These are phyloP conservation scores for Thelephora terrestris DNA, from an alignment of 1,284 basidiomycete species.

Conservation along the genomic window DNA sequence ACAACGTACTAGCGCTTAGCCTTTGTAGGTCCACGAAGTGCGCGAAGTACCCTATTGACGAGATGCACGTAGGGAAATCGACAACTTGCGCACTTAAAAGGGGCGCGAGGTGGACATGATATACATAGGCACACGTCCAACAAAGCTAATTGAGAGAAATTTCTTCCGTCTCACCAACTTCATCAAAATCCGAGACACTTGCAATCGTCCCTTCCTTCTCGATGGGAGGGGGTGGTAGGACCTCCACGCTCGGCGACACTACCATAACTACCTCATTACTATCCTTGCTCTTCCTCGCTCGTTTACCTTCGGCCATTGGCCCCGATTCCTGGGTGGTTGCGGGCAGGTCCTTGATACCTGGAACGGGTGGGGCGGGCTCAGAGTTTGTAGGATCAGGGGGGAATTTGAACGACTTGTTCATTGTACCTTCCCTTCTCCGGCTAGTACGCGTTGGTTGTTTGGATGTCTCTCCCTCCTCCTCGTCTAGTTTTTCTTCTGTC, in stretches of 20 bases:
- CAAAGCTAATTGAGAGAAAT: constrained; percentile 32
- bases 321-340: constrained; percentile 7
- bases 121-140: background rate
- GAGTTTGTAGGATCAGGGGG: constrained; percentile 33
- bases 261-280: constrained; percentile 27
- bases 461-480: constrained; percentile 12
- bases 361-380: constrained; percentile 16
- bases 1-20: no score
- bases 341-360: constrained; percentile 6
- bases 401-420: constrained; percentile 73
- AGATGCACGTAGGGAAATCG: no score
- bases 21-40: no score
- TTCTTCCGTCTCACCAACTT: constrained; percentile 68
- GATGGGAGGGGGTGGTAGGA: constrained; percentile 65
- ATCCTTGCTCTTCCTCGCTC: constrained; percentile 17
- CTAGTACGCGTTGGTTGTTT: constrained; percentile 4
- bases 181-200: constrained; percentile 38
- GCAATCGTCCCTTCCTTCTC: constrained; percentile 51
- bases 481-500: constrained; percentile 27
- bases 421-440: constrained; percentile 44
- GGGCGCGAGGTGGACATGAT: no score
- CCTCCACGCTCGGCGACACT: constrained; percentile 56
- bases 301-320: constrained; percentile 1
- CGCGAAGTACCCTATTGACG: no score
- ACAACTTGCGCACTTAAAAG: no score